These are phyloP conservation scores for Leccinum variicolor DNA, from an alignment of 768 basidiomycete species.

Conservation along the genomic window DNA sequence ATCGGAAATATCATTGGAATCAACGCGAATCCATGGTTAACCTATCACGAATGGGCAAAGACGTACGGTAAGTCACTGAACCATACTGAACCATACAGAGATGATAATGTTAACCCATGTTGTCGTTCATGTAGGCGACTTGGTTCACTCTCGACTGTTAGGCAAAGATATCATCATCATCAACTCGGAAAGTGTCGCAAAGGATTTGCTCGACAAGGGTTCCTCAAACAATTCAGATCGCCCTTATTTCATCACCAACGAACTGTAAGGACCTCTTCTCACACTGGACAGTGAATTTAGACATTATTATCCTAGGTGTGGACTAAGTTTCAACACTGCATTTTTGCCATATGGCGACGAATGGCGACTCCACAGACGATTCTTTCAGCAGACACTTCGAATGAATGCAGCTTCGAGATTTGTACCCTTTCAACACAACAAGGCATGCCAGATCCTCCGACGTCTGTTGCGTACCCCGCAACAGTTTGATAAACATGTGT, in stretches of 20 bases:
- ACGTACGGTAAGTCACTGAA: not conserved
- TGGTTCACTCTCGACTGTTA: not conserved
- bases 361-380: not conserved
- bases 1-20: not conserved
- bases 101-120: not conserved
- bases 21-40: not conserved
- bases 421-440: not conserved
- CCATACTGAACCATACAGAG: too few relatives aligned
- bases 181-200: not conserved
- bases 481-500: not conserved
- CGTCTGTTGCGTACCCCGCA: not conserved
- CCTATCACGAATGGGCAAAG: not conserved
- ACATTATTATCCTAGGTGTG: not conserved
- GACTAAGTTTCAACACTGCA: not conserved
- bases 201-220: not conserved
- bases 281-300: not conserved
- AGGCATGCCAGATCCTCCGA: not conserved
- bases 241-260: not conserved
- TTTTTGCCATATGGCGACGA: not conserved
- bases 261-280: not conserved
- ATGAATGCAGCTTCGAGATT: not conserved
- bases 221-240: not conserved
- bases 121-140: not conserved
- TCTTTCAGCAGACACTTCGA: not conserved
- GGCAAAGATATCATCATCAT: not conserved